Evolutionary conservation across 163 green algal genomes (phyloP), one percentile per base, ranked within the genome.

Genomic region (Scenedesmus sp.): DNA sequence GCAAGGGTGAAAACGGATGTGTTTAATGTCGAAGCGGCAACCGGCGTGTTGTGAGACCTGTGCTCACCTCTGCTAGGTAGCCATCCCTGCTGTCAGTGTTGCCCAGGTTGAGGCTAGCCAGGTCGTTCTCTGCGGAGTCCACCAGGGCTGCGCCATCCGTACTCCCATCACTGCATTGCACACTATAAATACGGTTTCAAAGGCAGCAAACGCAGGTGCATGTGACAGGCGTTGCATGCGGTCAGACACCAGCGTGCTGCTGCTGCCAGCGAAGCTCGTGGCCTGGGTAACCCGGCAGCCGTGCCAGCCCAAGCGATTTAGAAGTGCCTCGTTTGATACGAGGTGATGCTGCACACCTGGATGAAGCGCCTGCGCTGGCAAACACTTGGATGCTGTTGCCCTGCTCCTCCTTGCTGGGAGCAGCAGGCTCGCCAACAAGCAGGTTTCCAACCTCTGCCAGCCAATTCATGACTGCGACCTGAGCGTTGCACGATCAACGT

Each of bases 21-120:
- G 34, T 52, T 15, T 2, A 13, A 26, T 16, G 59, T 10, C 62
- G 16, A 13, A 73, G 62, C 62, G 12, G 20, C 20, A 3, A 73
- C 9, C 62, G 3, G 26, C 5, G 46, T 76, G 26, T 34, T 34
- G 2, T 34, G 6, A 76, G 66, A 46, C 9, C 10, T 64, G 77
- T n/a, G 1, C 87, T 16, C 60, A 91, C 87, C 87, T 91, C 87
- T 77, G 57, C 87, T 20, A 91, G 76, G 12, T 87, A 87, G 56
- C 87, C 87, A 62, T 91, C 87, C 18, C 74, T 86, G 73, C 56
- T 85, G 87, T 85, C 87, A 79, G 60, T 52, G 84, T 26, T 26
- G 26, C 84, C 84, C 55, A 87, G 87, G 70, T 79, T 81, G 74
- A 91, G 87, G 57, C 55, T 62, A 10, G 74, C 76, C 56, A 91